Evolutionary conservation across 192 early-diverging fungal species (phyloP).

Genomic region (Funneliformis mosseae): DNA sequence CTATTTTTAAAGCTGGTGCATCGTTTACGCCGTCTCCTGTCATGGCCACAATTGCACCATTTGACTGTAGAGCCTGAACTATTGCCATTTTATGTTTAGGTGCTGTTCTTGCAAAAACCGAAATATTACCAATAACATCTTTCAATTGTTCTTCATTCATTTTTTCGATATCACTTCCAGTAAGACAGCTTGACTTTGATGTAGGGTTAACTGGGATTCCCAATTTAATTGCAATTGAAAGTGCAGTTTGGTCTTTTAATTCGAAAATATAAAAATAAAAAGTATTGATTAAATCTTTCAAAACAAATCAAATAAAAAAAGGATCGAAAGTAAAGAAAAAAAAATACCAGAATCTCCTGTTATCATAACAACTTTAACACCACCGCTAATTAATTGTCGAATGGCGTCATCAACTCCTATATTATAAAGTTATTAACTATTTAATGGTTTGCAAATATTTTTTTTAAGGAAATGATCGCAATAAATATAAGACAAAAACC

Average conservation of each 20-base stretch:
- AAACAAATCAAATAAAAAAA: background rate
- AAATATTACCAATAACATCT: constrained; percentile 60
- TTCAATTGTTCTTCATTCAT: constrained; percentile 68
- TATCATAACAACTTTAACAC: constrained; percentile 95
- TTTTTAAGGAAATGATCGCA: no score
- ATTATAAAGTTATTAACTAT: background rate
- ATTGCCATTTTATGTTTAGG: constrained; percentile 92
- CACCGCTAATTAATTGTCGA: constrained; percentile 67
- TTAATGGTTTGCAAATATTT: no score
- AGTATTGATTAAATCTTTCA: constrained; percentile 35
- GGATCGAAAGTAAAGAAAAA: background rate
- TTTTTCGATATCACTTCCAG: constrained; percentile 68
- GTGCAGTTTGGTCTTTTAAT: constrained; percentile 74
- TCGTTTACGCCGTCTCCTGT: constrained; percentile 98
- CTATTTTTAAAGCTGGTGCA: constrained; percentile 88
- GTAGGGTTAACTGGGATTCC: constrained; percentile 74
- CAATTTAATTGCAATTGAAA: constrained; percentile 84
- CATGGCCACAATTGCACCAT: constrained; percentile 91
- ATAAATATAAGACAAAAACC: background rate
- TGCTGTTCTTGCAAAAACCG: constrained; percentile 81
- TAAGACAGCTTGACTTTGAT: constrained; percentile 64
- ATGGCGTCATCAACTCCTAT: constrained; percentile 74
- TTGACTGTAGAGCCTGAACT: constrained; percentile 83
- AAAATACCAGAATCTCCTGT: constrained; percentile 84
- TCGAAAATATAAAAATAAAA: no score